Evolutionary conservation across 2,329 filamentous ascomycete species (phyloP).

Genomic region (Ambrosiella beaveri): DNA sequence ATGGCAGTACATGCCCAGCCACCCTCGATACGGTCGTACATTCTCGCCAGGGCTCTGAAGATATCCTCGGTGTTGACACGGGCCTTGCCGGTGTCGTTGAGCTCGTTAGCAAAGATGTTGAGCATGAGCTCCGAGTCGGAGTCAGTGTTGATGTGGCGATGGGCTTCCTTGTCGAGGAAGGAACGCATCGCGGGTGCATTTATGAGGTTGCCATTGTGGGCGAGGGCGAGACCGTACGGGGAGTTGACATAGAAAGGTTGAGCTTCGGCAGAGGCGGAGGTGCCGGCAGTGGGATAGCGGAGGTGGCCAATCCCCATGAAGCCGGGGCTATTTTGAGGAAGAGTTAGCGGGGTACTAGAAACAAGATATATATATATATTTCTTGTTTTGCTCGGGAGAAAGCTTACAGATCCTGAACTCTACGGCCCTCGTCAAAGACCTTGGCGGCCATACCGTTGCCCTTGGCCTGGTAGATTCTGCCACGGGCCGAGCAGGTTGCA

Average conservation of each 20-base stretch:
- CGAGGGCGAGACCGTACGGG: slow-evolving; percentile 65
- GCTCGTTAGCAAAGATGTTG: slow-evolving; percentile 72
- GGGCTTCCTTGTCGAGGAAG: slow-evolving; percentile 61
- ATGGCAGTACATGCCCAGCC: slow-evolving; percentile 69
- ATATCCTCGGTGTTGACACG: slow-evolving; percentile 64
- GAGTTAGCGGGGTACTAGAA: slow-evolving; percentile 24
- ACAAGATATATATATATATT: not conserved
- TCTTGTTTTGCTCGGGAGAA: no score
- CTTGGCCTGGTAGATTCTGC: slow-evolving; percentile 77
- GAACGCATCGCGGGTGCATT: slow-evolving; percentile 51
- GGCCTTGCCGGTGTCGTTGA: slow-evolving; percentile 64
- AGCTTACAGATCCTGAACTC: slow-evolving; percentile 19
- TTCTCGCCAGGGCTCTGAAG: slow-evolving; percentile 52
- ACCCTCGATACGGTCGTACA: slow-evolving; percentile 57
- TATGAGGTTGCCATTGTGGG: slow-evolving; percentile 80
- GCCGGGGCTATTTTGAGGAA: slow-evolving; percentile 37
- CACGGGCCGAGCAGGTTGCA: slow-evolving; percentile 51
- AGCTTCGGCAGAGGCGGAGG: slow-evolving; percentile 55
- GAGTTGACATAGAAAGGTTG: slow-evolving; percentile 83
- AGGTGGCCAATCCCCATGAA: slow-evolving; percentile 78
- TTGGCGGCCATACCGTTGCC: slow-evolving; percentile 74
- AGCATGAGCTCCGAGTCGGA: slow-evolving; percentile 72
- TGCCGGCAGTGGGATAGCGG: slow-evolving; percentile 79
- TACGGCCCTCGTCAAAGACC: slow-evolving; percentile 66
- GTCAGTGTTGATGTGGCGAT: slow-evolving; percentile 78